Evolutionary conservation across 2,329 filamentous ascomycete species (phyloP).

Genomic region (Pestalotiopsis fici): DNA sequence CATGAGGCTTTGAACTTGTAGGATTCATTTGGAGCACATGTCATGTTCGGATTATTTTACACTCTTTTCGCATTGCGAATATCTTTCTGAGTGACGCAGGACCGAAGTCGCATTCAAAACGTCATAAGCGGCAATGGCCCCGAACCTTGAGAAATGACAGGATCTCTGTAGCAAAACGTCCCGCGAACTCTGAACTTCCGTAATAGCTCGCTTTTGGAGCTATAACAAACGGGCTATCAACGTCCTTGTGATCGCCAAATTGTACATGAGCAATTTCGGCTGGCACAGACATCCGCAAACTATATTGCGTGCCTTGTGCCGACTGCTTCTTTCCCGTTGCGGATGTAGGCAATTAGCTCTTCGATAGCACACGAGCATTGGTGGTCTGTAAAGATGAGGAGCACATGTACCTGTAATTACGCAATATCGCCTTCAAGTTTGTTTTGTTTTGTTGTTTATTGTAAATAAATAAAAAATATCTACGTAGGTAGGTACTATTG

Average conservation of each 20-base stretch:
- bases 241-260: neutral
- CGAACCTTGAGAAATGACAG: neutral
- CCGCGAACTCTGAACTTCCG: neutral
- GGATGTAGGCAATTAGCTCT: neutral
- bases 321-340: neutral
- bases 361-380: neutral
- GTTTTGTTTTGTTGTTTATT: neutral
- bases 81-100: neutral
- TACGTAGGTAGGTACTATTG: neutral
- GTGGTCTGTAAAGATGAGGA: neutral
- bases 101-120: neutral
- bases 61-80: neutral
- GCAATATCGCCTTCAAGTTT: neutral
- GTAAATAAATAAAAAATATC: neutral
- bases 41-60: neutral
- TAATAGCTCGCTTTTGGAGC: neutral
- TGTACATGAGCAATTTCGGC: neutral
- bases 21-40: neutral
- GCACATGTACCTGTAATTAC: neutral
- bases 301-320: neutral
- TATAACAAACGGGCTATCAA: neutral
- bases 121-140: neutral
- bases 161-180: neutral
- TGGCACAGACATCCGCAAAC: neutral
- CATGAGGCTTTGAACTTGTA: neutral